Conservation (phyloP, 2,329 filamentous ascomycete genomes). For the Hortaea werneckii region DNA sequence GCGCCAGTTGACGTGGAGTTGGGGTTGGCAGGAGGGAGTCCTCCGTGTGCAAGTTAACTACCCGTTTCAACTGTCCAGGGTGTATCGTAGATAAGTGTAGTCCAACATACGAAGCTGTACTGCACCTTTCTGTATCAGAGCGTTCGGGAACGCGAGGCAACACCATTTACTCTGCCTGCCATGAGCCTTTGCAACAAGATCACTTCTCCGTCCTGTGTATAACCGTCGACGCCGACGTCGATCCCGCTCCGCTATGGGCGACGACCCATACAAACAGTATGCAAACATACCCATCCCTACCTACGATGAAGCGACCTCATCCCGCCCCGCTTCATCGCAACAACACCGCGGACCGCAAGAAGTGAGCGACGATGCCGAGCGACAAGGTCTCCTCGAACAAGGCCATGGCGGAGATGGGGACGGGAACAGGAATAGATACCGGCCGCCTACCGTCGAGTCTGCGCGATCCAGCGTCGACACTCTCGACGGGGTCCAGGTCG, state of each 20-base stretch:
- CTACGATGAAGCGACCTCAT: slow-evolving; percentile 70
- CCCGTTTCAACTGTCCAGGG: no score
- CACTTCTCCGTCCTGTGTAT: no score
- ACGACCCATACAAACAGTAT: slow-evolving; percentile 1
- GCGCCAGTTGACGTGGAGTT: no score
- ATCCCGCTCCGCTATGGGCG: not conserved
- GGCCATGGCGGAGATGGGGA: slow-evolving; percentile 16
- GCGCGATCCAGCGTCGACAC: slow-evolving; percentile 52
- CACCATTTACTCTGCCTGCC: no score
- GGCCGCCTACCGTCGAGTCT: slow-evolving; percentile 73
- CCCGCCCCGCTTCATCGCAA: slow-evolving; percentile 42
- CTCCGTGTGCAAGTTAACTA: no score
- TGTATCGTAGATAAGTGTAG: no score
- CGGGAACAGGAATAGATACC: slow-evolving; percentile 43
- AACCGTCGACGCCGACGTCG: no score
- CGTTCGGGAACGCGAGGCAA: no score
- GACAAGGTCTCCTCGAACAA: slow-evolving; percentile 61
- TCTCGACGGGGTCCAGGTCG: slow-evolving; percentile 37
- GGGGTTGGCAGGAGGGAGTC: no score
- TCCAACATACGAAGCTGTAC: no score
- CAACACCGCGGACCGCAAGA: slow-evolving; percentile 44
- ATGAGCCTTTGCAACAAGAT: no score
- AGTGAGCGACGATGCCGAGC: slow-evolving; percentile 61
- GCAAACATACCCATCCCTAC: slow-evolving; percentile 58
- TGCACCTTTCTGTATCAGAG: no score